A percentile compares a stretch with the other conserved stretches of the same genome.
Evolutionary conservation across 768 basidiomycete species (phyloP).

Genomic region (Hortiboletus campestris): DNA sequence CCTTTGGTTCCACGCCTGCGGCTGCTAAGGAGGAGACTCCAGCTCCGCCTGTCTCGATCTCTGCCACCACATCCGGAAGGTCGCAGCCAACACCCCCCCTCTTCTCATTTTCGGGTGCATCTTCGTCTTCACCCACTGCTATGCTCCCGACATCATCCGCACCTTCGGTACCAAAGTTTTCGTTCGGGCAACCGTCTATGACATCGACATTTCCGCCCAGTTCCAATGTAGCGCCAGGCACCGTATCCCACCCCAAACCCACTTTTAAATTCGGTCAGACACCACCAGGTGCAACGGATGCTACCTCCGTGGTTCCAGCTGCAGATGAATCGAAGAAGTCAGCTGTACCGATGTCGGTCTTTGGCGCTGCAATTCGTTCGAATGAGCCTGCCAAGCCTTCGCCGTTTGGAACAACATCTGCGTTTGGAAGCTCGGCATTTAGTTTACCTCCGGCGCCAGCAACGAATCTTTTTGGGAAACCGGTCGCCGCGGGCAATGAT

Average conservation of each 20-base stretch:
- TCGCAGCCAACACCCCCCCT: slow-evolving; percentile 14
- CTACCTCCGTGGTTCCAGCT: slow-evolving; percentile 13
- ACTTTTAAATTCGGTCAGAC: slow-evolving; percentile 22
- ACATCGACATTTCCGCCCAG: slow-evolving; percentile 2
- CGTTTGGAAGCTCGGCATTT: slow-evolving; percentile 23
- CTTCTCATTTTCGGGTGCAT: slow-evolving; percentile 23
- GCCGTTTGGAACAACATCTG: slow-evolving; percentile 12
- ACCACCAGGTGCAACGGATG: slow-evolving; percentile 24
- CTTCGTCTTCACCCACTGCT: slow-evolving; percentile 5
- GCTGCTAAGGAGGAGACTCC: slow-evolving; percentile 6
- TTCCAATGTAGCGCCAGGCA: slow-evolving; percentile 1
- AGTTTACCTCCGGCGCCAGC: slow-evolving; percentile 11
- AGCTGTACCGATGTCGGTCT: slow-evolving; percentile 19
- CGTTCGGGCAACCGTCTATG: slow-evolving; percentile 22
- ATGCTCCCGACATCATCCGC: slow-evolving; percentile 5
- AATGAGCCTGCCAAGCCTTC: slow-evolving; percentile 27
- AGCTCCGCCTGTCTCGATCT: background rate
- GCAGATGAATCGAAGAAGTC: slow-evolving; percentile 27
- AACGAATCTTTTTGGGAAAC: slow-evolving; percentile 17
- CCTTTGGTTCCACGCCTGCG: slow-evolving; percentile 10
- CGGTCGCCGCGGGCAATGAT: slow-evolving; percentile 8
- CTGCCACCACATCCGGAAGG: background rate
- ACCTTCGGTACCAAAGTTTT: slow-evolving; percentile 22
- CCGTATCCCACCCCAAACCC: slow-evolving; percentile 21
- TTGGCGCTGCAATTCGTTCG: slow-evolving; percentile 13